Percentiles rank a stretch among this genome's conserved stretches.
Conservation (phyloP, 495 filamentous ascomycete genomes). For the Lepraria neglecta region DNA sequence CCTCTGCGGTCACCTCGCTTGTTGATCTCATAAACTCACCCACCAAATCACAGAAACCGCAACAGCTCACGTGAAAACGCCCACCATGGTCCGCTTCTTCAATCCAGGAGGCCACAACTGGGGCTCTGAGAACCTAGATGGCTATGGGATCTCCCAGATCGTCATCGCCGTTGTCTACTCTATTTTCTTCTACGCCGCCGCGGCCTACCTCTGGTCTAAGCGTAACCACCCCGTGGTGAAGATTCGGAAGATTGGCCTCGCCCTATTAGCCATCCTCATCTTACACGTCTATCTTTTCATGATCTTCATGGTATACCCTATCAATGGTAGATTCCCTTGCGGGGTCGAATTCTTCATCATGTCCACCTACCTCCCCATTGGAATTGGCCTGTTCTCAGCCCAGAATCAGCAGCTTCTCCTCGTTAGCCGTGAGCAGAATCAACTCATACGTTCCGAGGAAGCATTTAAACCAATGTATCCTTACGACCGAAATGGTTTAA, state of each 20-base stretch:
- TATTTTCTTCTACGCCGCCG: slow-evolving; percentile 40
- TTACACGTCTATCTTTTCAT: slow-evolving; percentile 60
- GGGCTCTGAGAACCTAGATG: slow-evolving; percentile 23
- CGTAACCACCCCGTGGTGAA: slow-evolving; percentile 55
- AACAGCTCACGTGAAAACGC: background rate
- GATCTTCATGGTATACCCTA: slow-evolving; percentile 53
- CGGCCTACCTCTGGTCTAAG: slow-evolving; percentile 48
- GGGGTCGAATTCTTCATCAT: slow-evolving; percentile 65
- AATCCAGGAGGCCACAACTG: slow-evolving; percentile 25
- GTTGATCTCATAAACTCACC: too few relatives aligned
- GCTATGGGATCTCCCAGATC: slow-evolving; percentile 25
- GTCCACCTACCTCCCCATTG: slow-evolving; percentile 60
- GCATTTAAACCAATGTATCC: slow-evolving; percentile 18
- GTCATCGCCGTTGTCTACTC: slow-evolving; percentile 23
- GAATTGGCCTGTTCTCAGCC: slow-evolving; percentile 66
- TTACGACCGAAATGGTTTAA: slow-evolving; percentile 7
- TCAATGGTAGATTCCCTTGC: slow-evolving; percentile 55
- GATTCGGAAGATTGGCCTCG: slow-evolving; percentile 55
- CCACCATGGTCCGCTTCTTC: slow-evolving; percentile 24
- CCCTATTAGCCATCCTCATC: slow-evolving; percentile 51
- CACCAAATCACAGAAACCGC: background rate
- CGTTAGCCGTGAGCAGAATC: slow-evolving; percentile 49
- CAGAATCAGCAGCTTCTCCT: slow-evolving; percentile 61
- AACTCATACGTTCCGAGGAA: slow-evolving; percentile 29
- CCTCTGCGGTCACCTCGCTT: background rate